Base-by-base conservation (phyloP, 345 rosid species). In the Eucalyptus brandiana region DNA sequence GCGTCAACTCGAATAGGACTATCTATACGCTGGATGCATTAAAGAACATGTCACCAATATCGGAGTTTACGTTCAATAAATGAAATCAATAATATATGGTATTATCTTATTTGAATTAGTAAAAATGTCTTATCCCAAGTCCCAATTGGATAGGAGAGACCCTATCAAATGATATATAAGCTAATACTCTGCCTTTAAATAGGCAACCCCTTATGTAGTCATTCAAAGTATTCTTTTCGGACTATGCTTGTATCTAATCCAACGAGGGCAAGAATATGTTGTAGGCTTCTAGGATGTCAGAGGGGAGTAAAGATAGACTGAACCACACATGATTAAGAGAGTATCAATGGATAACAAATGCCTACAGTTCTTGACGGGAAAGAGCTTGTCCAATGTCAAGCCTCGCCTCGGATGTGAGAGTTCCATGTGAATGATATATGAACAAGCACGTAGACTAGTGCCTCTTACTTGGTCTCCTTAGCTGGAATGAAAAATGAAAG, bases 11-110 rank as follows among this genome's bases (percentile, higher is more conserved):
- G 3, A 28, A 60, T 26, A 60, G 32, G 69, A 60, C 32, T 60
- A 60, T 28, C 32, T 60, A 60, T 60, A 12, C 1, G 0, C 32
- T 6, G 0, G 4, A 28, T 28, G 69, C 32, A 60, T 11, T 9
- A 32, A 28, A 60, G 17, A 60, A 12, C 1, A 15, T 9, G 69
- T 60, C 9, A 6, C 34, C 17, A 6, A 3, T 28, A 13, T 60
- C 3, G 2, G 16, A 60, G 32, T 60, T 60, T 12, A 56, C 3
- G 30, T 24, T 56, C 28, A 56, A 24, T 9, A 24, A 4, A 24
- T 56, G 62, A 24, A 56, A 56, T 56, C 6, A 56, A 2, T 24
- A 56, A 56, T 23, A 24, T 13, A 60, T 28, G 69, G 69, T 28
- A 6, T 12, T 60, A 28, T 28, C 32, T 12, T 60, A 28, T 60